Conservation (phyloP, 192 early-diverging fungal genomes). For the Backusella liffmaniae region DNA sequence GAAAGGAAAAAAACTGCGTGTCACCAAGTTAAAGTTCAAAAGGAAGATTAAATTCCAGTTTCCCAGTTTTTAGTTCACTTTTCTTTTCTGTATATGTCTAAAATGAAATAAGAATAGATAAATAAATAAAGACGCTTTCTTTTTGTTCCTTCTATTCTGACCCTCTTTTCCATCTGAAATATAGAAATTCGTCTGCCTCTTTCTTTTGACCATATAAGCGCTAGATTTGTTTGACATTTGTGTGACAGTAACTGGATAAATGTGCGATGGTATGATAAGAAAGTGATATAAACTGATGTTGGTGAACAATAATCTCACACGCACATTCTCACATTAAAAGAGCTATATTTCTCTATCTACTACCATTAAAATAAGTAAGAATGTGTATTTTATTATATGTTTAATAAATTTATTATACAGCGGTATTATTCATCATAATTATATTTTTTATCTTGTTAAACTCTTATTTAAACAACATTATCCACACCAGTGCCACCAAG, state of each 20-base stretch:
- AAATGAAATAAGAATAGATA: too few species aligned
- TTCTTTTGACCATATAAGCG: background rate
- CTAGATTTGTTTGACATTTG: background rate
- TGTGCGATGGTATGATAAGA: background rate
- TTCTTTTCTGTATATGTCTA: too few species aligned
- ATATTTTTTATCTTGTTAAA: background rate
- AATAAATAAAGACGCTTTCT: too few species aligned
- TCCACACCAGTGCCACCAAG: conserved; percentile 48
- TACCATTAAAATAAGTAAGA: background rate
- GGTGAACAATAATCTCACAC: background rate
- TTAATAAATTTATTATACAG: background rate
- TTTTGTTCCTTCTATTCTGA: too few species aligned
- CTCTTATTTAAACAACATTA: conserved; percentile 39
- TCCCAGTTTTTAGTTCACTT: too few species aligned
- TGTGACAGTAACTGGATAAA: background rate
- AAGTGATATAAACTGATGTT: background rate
- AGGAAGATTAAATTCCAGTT: too few species aligned
- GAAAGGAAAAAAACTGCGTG: background rate
- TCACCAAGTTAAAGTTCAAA: background rate
- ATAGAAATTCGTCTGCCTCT: background rate
- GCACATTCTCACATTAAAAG: background rate
- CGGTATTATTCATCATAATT: background rate
- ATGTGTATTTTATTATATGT: conserved; percentile 3
- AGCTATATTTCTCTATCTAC: background rate
- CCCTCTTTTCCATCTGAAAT: too few species aligned